These are phyloP conservation scores for Mycena metata DNA, from an alignment of 768 basidiomycete species.

Conservation along the genomic window DNA sequence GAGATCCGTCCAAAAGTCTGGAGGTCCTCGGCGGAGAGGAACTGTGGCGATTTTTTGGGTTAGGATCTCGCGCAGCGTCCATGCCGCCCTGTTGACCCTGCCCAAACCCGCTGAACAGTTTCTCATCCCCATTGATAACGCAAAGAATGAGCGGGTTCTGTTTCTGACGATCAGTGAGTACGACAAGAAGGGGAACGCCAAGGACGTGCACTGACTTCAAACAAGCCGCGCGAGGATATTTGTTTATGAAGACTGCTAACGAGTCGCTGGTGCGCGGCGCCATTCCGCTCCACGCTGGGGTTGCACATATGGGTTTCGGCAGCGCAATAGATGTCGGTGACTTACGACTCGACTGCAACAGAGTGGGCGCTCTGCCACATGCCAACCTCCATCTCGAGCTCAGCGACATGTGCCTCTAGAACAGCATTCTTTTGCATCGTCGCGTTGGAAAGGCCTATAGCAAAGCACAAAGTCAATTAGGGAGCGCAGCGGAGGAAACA, in stretches of 20 bases:
- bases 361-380: conserved; percentile 82
- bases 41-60: conserved; percentile 78
- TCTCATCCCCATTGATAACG: conserved; percentile 80
- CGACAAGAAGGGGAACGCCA: neutral
- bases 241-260: conserved; percentile 75
- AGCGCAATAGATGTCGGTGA: neutral
- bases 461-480: conserved; percentile 16
- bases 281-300: conserved; percentile 66
- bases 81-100: conserved; percentile 79
- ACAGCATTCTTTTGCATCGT: conserved; percentile 75
- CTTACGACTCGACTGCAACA: conserved; percentile 64
- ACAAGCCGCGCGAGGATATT: conserved; percentile 68
- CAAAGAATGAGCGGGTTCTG: conserved; percentile 80
- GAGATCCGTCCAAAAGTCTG: conserved; percentile 75
- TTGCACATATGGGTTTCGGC: neutral
- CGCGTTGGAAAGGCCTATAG: conserved; percentile 70
- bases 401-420: conserved; percentile 73
- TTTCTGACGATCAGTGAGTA: conserved; percentile 49
- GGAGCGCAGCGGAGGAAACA: neutral
- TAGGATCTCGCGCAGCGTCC: conserved; percentile 71
- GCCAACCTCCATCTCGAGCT: conserved; percentile 76
- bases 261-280: conserved; percentile 77
- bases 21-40: conserved; percentile 72
- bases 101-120: conserved; percentile 71
- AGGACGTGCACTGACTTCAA: conserved; percentile 54